Evolutionary conservation across 1,284 basidiomycete species (phyloP).

Genomic region (Austroboletus olivaceoglutinosus): DNA sequence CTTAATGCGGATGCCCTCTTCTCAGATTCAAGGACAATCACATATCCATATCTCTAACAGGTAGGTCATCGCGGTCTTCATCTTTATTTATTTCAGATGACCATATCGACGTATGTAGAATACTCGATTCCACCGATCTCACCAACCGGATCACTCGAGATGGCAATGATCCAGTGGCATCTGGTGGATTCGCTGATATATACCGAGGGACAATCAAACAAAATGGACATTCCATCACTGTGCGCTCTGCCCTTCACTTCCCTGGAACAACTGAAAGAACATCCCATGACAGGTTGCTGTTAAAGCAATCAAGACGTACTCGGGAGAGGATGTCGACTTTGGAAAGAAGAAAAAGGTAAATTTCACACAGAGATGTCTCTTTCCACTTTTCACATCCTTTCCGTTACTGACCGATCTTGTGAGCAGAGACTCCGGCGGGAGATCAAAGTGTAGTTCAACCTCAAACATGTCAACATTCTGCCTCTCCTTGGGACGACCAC

Average conservation of each 20-base stretch:
- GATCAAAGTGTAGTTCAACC: constrained; percentile 19
- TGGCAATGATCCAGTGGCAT: not conserved
- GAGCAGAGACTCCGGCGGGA: constrained; percentile 7
- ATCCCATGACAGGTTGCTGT: constrained; percentile 14
- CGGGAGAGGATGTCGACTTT: constrained; percentile 6
- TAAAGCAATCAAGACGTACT: constrained; percentile 16
- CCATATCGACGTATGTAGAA: too few species aligned
- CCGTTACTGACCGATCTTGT: constrained; percentile 10
- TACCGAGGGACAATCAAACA: not conserved
- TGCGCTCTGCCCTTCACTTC: too few species aligned
- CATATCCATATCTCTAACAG: too few species aligned
- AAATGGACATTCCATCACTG: constrained; percentile 5
- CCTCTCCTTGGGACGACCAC: constrained; percentile 18
- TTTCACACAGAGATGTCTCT: too few species aligned
- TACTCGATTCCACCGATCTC: constrained; percentile 1
- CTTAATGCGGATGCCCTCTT: too few species aligned
- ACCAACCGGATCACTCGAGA: constrained; percentile 6
- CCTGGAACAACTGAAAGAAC: too few species aligned
- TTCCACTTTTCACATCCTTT: too few species aligned
- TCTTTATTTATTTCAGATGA: too few species aligned
- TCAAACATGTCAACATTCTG: constrained; percentile 19
- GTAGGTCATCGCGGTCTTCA: too few species aligned
- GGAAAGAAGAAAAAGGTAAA: constrained; percentile 12
- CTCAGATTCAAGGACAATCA: too few species aligned
- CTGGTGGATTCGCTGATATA: too few species aligned